Conservation (phyloP, 2,329 filamentous ascomycete species). For the Keithomyces neogunnii region DNA sequence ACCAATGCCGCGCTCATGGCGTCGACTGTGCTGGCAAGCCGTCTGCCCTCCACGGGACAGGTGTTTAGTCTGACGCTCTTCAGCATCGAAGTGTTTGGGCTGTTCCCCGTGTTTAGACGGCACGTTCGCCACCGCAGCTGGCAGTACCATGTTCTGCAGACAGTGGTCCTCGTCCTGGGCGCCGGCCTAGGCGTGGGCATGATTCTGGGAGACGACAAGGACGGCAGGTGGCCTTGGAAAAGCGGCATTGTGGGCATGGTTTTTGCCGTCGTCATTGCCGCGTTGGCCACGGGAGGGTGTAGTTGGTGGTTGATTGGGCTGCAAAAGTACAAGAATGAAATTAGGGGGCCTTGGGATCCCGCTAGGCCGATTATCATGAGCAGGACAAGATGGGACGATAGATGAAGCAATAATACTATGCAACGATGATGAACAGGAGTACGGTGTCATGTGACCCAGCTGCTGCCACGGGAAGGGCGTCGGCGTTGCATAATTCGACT, state of each 20-base stretch:
- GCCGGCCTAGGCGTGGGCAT: slow-evolving; percentile 72
- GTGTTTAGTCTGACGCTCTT: slow-evolving; percentile 94
- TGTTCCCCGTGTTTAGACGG: slow-evolving; percentile 95
- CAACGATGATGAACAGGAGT: background rate
- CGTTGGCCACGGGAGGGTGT: slow-evolving; percentile 80
- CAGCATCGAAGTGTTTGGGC: slow-evolving; percentile 91
- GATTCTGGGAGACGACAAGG: slow-evolving; percentile 38
- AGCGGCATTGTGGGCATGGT: slow-evolving; percentile 62
- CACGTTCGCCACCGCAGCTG: slow-evolving; percentile 77
- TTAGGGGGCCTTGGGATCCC: slow-evolving; percentile 95
- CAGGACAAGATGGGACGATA: slow-evolving; percentile 42
- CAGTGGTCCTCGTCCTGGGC: slow-evolving; percentile 65
- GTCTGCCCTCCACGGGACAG: slow-evolving; percentile 81
- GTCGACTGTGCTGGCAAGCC: slow-evolving; percentile 83
- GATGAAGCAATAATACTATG: slow-evolving; percentile 9
- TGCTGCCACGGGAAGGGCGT: too few species aligned
- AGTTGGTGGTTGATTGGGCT: slow-evolving; percentile 97
- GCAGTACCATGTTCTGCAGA: slow-evolving; percentile 71
- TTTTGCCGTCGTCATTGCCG: slow-evolving; percentile 64
- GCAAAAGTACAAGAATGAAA: slow-evolving; percentile 99
- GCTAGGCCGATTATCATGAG: slow-evolving; percentile 80
- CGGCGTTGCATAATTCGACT: too few species aligned
- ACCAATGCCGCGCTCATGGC: slow-evolving; percentile 97
- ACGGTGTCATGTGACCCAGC: background rate
- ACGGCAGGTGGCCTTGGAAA: slow-evolving; percentile 40